A percentile compares a stretch with the other conserved stretches of the same genome.
Evolutionary conservation across 2,329 filamentous ascomycete genomes (phyloP).

Genomic region (Penicillium thymicola): DNA sequence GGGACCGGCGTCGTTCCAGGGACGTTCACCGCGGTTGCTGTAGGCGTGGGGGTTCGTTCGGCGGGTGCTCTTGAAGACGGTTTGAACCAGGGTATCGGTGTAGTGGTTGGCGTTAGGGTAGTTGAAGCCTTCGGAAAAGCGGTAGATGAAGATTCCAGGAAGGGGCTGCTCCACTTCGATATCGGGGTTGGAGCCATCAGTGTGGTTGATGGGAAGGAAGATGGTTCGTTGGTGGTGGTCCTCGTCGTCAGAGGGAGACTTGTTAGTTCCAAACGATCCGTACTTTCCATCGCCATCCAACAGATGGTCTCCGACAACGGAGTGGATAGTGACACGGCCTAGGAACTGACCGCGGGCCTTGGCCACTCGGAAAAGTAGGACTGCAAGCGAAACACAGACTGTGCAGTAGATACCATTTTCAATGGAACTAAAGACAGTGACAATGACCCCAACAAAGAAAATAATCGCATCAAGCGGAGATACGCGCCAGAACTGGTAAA

Average conservation of each 20-base stretch:
- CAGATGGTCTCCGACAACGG: constrained; percentile 72
- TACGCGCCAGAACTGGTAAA: constrained; percentile 94
- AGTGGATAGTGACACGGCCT: constrained; percentile 78
- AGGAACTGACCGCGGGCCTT: constrained; percentile 81
- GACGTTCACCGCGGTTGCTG: constrained; percentile 67
- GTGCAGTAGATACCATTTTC: constrained; percentile 92
- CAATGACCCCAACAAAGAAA: constrained; percentile 88
- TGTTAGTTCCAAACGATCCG: constrained; percentile 49
- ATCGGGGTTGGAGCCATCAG: constrained; percentile 86
- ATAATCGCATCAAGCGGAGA: constrained; percentile 87
- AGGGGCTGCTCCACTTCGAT: constrained; percentile 77
- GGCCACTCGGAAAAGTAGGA: constrained; percentile 79
- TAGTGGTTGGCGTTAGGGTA: constrained; percentile 92
- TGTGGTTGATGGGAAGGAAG: constrained; percentile 81
- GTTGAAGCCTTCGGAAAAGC: constrained; percentile 91
- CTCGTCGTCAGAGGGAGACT: constrained; percentile 34
- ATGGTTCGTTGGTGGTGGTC: constrained; percentile 65
- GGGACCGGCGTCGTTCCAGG: constrained; percentile 92
- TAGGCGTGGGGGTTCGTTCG: constrained; percentile 71
- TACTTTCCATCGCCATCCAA: constrained; percentile 63
- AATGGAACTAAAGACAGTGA: constrained; percentile 83
- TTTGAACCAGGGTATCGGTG: constrained; percentile 70
- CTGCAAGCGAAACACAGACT: constrained; percentile 68
- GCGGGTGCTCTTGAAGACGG: constrained; percentile 68
- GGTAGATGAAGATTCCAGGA: constrained; percentile 92